A percentile compares a stretch with the other conserved stretches of the same genome.
These are phyloP conservation scores for Zygotorulaspora chibaensis DNA, from an alignment of 805 yeast species.

Conservation along the genomic window DNA sequence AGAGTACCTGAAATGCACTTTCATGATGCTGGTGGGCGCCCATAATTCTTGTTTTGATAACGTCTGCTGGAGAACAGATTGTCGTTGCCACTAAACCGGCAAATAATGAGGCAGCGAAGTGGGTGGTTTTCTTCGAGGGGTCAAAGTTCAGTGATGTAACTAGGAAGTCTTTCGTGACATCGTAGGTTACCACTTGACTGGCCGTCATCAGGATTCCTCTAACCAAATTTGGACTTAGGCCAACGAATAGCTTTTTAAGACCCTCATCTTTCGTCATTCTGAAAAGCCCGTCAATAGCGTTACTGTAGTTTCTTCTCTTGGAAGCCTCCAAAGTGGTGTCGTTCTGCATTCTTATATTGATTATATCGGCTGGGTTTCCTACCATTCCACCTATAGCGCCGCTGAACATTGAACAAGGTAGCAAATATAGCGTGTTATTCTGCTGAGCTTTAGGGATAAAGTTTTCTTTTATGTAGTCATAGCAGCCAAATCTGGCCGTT, in stretches of 20 bases:
- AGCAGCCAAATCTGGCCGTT: slow-evolving; percentile 81
- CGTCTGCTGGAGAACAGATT: slow-evolving; percentile 90
- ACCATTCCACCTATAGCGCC: slow-evolving; percentile 82
- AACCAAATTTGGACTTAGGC: slow-evolving; percentile 69
- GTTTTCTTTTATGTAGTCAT: slow-evolving; percentile 67
- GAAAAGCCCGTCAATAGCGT: slow-evolving; percentile 72
- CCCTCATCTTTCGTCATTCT: slow-evolving; percentile 63
- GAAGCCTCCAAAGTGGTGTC: slow-evolving; percentile 64
- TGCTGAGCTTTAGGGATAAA: slow-evolving; percentile 40
- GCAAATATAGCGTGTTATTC: slow-evolving; percentile 54
- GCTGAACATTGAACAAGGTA: slow-evolving; percentile 80
- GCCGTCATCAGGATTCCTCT: slow-evolving; percentile 89
- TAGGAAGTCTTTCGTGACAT: slow-evolving; percentile 59
- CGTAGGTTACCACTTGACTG: slow-evolving; percentile 85
- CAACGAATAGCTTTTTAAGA: slow-evolving; percentile 55
- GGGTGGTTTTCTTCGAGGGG: slow-evolving; percentile 61
- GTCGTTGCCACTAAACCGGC: slow-evolving; percentile 91
- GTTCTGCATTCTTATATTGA: slow-evolving; percentile 87
- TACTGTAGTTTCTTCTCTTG: slow-evolving; percentile 65
- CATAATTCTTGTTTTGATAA: slow-evolving; percentile 84
- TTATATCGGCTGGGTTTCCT: slow-evolving; percentile 86
- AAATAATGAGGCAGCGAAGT: slow-evolving; percentile 69
- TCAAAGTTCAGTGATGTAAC: slow-evolving; percentile 49
- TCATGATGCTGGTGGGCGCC: slow-evolving; percentile 44
- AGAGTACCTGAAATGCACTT: slow-evolving; percentile 49